A percentile compares a stretch with the other conserved stretches of the same genome.
phyloP scores from a whole-genome alignment of 306 rosid species.

The Boehmeria nivea region DNA sequence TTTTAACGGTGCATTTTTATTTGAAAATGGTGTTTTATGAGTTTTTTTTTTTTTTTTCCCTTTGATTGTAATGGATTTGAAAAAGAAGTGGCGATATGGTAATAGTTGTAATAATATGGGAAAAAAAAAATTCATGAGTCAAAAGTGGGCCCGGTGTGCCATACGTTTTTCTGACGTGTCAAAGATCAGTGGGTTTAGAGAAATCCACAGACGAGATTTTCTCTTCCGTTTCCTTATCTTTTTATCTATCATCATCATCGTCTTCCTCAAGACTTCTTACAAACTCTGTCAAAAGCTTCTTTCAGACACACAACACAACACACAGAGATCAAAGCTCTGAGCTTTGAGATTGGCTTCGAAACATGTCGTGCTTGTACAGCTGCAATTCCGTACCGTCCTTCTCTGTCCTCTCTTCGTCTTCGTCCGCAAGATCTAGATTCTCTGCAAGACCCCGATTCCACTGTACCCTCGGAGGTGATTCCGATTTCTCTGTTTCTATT shows the following conservation, averaged over 20 bases:
- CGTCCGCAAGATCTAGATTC: conserved; percentile 24
- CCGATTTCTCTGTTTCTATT: not conserved
- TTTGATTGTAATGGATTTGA: too few relatives aligned
- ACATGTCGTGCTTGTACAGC: conserved; percentile 48
- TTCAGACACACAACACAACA: conserved; percentile 2
- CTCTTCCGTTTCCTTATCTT: conserved; percentile 6
- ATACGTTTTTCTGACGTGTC: conserved; percentile 25
- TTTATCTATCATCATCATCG: conserved; percentile 6
- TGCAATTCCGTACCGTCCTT: conserved; percentile 36
- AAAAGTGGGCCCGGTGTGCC: conserved; percentile 1
- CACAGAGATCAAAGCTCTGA: conserved; percentile 2
- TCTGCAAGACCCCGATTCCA: conserved; percentile 35
- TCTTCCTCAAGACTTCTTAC: not conserved
- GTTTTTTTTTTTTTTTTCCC: too few relatives aligned
- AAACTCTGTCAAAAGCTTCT: too few relatives aligned
- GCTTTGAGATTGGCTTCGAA: conserved; percentile 7
- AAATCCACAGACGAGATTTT: conserved; percentile 2
- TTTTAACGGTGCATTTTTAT: too few relatives aligned
- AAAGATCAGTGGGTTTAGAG: conserved; percentile 7
- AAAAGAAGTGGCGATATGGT: too few relatives aligned
- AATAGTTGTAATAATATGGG: too few relatives aligned
- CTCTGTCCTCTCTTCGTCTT: conserved; percentile 31
- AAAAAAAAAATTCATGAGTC: too few relatives aligned
- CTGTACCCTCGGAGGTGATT: conserved; percentile 62
- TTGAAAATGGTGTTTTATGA: too few relatives aligned